Evolutionary conservation across 148 eudicot species (phyloP).

Genomic region (Rhododendron vialii): DNA sequence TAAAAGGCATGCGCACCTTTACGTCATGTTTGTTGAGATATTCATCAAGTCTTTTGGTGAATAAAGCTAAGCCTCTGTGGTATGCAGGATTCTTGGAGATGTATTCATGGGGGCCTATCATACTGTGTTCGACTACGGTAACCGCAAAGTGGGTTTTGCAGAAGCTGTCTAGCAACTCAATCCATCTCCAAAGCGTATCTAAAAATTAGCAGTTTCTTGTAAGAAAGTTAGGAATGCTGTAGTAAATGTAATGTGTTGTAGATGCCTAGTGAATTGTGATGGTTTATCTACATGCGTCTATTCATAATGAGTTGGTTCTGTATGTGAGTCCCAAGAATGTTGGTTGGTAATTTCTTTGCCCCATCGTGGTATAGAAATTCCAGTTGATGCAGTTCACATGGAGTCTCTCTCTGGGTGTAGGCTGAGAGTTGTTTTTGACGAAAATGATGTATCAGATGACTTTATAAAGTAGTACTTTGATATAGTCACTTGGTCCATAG

Average conservation of each 20-base stretch:
- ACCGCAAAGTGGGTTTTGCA: conserved; percentile 33
- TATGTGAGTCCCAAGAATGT: background rate
- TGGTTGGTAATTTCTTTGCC: background rate
- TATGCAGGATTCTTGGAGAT: conserved; percentile 41
- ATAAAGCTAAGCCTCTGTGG: background rate
- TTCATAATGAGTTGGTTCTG: background rate
- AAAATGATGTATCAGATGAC: too few relatives aligned
- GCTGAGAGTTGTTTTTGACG: too few relatives aligned
- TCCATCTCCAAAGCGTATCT: background rate
- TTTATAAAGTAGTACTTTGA: too few relatives aligned
- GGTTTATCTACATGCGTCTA: background rate
- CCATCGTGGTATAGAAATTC: too few relatives aligned
- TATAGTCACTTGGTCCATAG: too few relatives aligned
- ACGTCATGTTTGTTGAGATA: background rate
- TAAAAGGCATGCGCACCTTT: too few relatives aligned
- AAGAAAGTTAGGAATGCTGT: background rate
- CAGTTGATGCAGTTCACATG: too few relatives aligned
- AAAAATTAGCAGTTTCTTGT: background rate
- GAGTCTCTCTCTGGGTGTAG: too few relatives aligned
- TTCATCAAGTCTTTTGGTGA: background rate
- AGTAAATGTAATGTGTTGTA: too few relatives aligned
- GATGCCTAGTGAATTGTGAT: background rate
- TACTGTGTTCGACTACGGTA: conserved; percentile 31
- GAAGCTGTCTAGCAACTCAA: conserved; percentile 17
- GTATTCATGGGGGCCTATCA: conserved; percentile 41